Evolutionary conservation across 768 basidiomycete genomes (phyloP).

Genomic region (Mycena vulgaris): DNA sequence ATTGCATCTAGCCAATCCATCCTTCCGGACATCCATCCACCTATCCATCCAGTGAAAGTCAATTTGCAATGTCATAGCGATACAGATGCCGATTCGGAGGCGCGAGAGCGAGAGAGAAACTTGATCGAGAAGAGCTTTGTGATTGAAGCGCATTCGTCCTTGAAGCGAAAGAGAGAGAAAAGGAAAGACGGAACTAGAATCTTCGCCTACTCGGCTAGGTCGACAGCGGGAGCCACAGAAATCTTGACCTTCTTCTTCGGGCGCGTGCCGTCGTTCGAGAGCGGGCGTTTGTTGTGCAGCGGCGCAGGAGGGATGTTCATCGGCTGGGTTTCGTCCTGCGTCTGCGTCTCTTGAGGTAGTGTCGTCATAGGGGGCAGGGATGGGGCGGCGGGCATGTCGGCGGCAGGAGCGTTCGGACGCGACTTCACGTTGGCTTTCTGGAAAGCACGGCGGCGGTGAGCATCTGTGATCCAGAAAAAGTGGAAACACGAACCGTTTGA

Average conservation of each 20-base stretch:
- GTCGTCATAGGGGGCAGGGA: slow-evolving; percentile 23
- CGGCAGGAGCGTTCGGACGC: slow-evolving; percentile 16
- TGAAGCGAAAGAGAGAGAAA: neutral
- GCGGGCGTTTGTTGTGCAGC: slow-evolving; percentile 42
- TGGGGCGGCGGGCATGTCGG: slow-evolving; percentile 13
- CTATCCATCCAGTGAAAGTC: slow-evolving; percentile 8
- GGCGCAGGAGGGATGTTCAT: slow-evolving; percentile 34
- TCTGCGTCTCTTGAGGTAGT: slow-evolving; percentile 36
- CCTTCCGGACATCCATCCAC: slow-evolving; percentile 27
- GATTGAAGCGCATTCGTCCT: slow-evolving; percentile 13
- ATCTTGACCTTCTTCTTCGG: slow-evolving; percentile 78
- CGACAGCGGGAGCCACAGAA: slow-evolving; percentile 77
- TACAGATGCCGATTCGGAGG: slow-evolving; percentile 22
- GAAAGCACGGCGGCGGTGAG: slow-evolving; percentile 17
- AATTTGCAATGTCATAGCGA: slow-evolving; percentile 12
- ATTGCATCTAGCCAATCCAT: neutral
- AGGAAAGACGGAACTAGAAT: slow-evolving; percentile 11
- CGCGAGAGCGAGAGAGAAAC: slow-evolving; percentile 3
- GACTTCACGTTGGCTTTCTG: slow-evolving; percentile 41
- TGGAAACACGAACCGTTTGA: slow-evolving; percentile 62
- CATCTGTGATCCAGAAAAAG: slow-evolving; percentile 4
- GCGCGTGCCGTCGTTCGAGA: slow-evolving; percentile 44
- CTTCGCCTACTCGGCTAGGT: slow-evolving; percentile 75
- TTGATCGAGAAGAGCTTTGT: slow-evolving; percentile 6
- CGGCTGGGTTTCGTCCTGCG: slow-evolving; percentile 58